These are phyloP conservation scores for Wallemia mellicola DNA, from an alignment of 1,284 basidiomycete genomes.

Conservation along the genomic window DNA sequence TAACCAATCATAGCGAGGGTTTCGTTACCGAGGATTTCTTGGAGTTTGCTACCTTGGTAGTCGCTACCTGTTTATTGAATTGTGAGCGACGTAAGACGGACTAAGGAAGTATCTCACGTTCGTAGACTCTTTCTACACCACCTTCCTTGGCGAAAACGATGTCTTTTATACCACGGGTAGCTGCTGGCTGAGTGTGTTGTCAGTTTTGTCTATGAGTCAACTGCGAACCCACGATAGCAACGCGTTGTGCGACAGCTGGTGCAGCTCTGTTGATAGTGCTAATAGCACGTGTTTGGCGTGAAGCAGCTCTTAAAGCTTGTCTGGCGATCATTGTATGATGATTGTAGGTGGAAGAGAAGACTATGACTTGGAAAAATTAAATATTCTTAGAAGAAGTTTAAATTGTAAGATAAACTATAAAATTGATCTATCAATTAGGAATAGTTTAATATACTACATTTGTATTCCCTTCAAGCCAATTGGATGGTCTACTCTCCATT, in stretches of 20 bases:
- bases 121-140: not conserved
- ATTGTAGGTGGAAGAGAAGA: not conserved
- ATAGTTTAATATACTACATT: no score
- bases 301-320: not conserved
- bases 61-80: constrained; percentile 20
- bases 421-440: no score
- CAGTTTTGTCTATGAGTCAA: not conserved
- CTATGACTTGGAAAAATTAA: no score
- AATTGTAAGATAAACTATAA: no score
- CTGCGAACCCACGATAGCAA: not conserved
- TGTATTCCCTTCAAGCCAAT: not conserved
- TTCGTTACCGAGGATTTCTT: constrained; percentile 98
- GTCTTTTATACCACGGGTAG: not conserved
- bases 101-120: not conserved
- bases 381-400: no score
- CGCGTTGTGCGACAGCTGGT: not conserved
- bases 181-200: not conserved
- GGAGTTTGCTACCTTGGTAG: constrained; percentile 92
- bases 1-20: constrained; percentile 97
- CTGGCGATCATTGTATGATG: not conserved
- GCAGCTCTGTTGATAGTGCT: not conserved
- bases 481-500: not conserved
- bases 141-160: not conserved
- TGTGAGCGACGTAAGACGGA: not conserved
- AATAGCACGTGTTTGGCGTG: not conserved